Conservation (phyloP, 805 yeast genomes). For the Candida berthetii region DNA sequence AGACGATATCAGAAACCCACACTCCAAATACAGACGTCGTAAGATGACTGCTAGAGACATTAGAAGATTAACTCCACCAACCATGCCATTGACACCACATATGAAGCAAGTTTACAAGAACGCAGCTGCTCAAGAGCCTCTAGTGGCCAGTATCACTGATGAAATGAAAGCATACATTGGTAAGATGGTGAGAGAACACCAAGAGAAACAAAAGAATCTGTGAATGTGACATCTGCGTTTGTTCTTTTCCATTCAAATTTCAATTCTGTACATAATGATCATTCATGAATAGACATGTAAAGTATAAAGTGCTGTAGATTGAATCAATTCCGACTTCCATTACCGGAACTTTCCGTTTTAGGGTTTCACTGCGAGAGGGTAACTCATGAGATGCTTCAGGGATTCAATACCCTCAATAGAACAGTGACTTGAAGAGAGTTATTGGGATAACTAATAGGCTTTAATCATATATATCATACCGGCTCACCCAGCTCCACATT, state of each 20-base stretch:
- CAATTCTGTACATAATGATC: no score
- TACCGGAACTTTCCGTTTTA: no score
- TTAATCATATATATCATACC: no score
- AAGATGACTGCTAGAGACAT: conserved; percentile 58
- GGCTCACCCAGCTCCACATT: no score
- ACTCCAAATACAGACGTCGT: conserved; percentile 61
- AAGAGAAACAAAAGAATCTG: background rate
- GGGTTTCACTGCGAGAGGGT: no score
- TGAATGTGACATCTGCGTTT: background rate
- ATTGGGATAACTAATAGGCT: no score
- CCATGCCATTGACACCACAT: conserved; percentile 66
- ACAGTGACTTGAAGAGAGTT: no score
- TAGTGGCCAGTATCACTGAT: conserved; percentile 33
- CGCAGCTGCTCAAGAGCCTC: conserved; percentile 22
- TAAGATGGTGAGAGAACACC: conserved; percentile 26
- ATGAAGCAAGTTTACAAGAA: conserved; percentile 54
- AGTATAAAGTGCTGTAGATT: no score
- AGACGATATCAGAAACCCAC: conserved; percentile 67
- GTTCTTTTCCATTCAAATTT: background rate
- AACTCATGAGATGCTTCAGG: no score
- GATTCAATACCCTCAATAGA: no score
- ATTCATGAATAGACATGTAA: no score
- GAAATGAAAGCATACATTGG: conserved; percentile 55
- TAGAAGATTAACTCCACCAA: conserved; percentile 55
- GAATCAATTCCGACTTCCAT: no score